Evolutionary conservation across 495 filamentous ascomycete genomes (phyloP).

Genomic region (Annulohypoxylon moriforme): DNA sequence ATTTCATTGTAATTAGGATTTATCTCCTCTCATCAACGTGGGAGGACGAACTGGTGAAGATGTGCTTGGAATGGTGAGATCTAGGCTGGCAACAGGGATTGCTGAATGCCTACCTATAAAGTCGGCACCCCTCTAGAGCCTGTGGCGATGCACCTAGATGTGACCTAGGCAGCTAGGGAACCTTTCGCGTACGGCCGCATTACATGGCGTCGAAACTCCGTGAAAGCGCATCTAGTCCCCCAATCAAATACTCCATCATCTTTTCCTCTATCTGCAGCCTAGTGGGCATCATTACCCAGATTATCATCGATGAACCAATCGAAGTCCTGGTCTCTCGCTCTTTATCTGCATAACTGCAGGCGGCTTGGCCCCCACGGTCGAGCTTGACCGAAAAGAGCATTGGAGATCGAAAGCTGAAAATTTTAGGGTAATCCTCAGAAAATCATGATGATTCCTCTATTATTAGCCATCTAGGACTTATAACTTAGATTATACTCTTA

Average conservation of each 20-base stretch:
- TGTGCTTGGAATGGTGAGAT: neutral
- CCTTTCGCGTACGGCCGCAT: neutral
- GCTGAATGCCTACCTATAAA: neutral
- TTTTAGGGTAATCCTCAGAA: neutral
- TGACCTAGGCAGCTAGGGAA: neutral
- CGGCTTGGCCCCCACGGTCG: neutral
- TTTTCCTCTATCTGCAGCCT: neutral
- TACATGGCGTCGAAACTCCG: neutral
- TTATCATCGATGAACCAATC: neutral
- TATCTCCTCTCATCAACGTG: neutral
- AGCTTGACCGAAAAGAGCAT: neutral
- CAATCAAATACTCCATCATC: neutral
- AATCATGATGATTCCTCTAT: neutral
- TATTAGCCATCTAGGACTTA: neutral
- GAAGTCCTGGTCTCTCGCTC: neutral
- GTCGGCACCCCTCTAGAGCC: no score
- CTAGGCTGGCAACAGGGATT: neutral
- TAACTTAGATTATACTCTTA: neutral
- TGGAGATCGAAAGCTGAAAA: constrained; percentile 2
- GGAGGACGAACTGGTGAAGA: neutral
- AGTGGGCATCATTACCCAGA: neutral
- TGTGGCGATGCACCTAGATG: neutral
- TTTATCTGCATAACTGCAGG: neutral
- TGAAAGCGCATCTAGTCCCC: neutral
- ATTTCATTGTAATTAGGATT: neutral